Percentiles rank a stretch among this genome's conserved stretches.
Evolutionary conservation across 257 asterid species (phyloP).

Genomic region (Oldenlandia corymbosa): DNA sequence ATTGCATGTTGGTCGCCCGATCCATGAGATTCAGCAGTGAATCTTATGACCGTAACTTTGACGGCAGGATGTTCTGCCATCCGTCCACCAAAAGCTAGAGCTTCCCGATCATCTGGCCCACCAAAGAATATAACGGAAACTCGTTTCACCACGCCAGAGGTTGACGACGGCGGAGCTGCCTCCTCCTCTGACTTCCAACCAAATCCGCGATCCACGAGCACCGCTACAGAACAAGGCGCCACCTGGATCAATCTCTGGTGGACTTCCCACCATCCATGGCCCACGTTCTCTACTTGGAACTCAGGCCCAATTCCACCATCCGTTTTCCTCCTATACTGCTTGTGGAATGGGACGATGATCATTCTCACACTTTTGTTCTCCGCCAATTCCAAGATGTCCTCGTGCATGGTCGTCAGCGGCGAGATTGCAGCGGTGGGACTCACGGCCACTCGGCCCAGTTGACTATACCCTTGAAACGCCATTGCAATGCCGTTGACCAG

Average conservation of each 20-base stretch:
- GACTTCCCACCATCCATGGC: slow-evolving; percentile 34
- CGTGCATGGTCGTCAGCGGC: slow-evolving; percentile 26
- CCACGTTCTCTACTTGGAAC: slow-evolving; percentile 15
- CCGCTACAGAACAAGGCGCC: slow-evolving; percentile 29
- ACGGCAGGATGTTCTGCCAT: slow-evolving; percentile 55
- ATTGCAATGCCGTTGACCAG: slow-evolving; percentile 18
- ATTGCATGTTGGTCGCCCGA: neutral
- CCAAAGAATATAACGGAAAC: slow-evolving; percentile 20
- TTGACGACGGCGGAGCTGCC: neutral
- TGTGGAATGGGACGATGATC: slow-evolving; percentile 30
- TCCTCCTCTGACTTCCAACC: neutral
- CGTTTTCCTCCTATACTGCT: slow-evolving; percentile 23
- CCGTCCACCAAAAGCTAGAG: slow-evolving; percentile 35
- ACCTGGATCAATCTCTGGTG: slow-evolving; percentile 26
- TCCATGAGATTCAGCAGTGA: slow-evolving; percentile 1
- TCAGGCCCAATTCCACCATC: slow-evolving; percentile 8
- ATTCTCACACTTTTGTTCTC: slow-evolving; percentile 23
- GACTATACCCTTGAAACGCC: slow-evolving; percentile 20
- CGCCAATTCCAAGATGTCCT: slow-evolving; percentile 33
- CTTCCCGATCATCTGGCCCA: slow-evolving; percentile 49
- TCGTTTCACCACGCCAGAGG: neutral
- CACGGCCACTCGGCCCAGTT: slow-evolving; percentile 18
- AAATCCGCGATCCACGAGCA: slow-evolving; percentile 13
- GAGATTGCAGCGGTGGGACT: slow-evolving; percentile 31
- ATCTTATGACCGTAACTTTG: slow-evolving; percentile 33